phyloP scores from a whole-genome alignment of 2,329 filamentous ascomycete genomes.

The Aspergillus fischeri region DNA sequence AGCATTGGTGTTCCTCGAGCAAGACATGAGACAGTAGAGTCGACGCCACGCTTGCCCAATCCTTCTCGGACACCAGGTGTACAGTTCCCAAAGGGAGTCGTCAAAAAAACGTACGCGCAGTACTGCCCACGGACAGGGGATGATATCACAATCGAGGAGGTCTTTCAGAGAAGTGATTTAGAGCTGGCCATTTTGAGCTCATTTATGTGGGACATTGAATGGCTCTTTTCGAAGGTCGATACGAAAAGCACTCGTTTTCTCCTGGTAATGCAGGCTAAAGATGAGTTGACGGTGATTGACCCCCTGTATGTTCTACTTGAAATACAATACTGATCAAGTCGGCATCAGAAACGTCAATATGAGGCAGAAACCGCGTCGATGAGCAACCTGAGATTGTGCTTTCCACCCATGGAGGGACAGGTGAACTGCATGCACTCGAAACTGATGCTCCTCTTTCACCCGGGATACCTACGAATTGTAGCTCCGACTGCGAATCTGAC shows the following conservation, averaged over 20 bases:
- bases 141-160: conserved; percentile 84
- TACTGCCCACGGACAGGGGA: conserved; percentile 59
- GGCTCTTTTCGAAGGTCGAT: conserved; percentile 70
- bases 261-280: conserved; percentile 59
- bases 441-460: conserved; percentile 80
- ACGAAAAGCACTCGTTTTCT: conserved; percentile 58
- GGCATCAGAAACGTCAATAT: conserved; percentile 34
- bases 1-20: not conserved
- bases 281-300: conserved; percentile 40
- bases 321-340: not conserved
- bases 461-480: conserved; percentile 69
- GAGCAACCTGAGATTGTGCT: conserved; percentile 62
- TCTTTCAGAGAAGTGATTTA: conserved; percentile 69
- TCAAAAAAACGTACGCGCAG: conserved; percentile 77
- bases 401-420: conserved; percentile 72
- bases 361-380: conserved; percentile 40
- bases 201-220: conserved; percentile 79
- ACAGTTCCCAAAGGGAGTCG: conserved; percentile 57
- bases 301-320: not conserved
- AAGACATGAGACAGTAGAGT: not conserved
- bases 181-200: conserved; percentile 78
- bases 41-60: not conserved
- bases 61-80: conserved; percentile 21
- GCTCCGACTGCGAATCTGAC: conserved; percentile 85
- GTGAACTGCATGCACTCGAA: conserved; percentile 88